Base-by-base conservation (phyloP, 208 protist genomes). In the Wallacemonas collosoma region DNA sequence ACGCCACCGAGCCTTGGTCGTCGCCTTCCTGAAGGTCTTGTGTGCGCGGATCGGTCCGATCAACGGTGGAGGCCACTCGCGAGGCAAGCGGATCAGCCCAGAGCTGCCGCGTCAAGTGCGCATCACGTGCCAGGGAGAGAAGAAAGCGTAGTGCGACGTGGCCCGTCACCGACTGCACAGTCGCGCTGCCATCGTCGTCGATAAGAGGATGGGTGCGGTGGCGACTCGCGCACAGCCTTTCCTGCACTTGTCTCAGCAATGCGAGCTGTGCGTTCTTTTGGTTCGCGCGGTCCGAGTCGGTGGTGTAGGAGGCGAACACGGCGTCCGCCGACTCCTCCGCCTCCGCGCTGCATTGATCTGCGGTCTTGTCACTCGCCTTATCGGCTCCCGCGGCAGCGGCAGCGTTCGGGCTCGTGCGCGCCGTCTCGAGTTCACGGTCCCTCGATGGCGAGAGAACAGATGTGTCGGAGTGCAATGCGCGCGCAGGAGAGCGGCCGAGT, bases 141-240 rank as follows among this genome's bases (percentile, higher is more conserved):
- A 65, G 60, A 17, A 65, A 65, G 1, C 1, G 1, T 3, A 65
- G 41, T 7, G 60, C 60, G 12, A 65, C 60, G 60, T 65, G 60
- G 7, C 60, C 60, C 36, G 36, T 3, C 8, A 50, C 60, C 12
- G 60, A 5, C 60, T 50, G 26, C 26, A 26, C 56, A 38, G 56
- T 7, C 35, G 8, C 56, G 4, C 14, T 26, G 56, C 14, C 2
- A 15, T 15, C 56, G 45, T 50, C 45, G 8, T 50, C 8, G 12
- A 12, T 6, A 12, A 14, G 45, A 6, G 45, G 8, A 50, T 50
- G 45, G 45, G 45, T 6, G 12, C 45, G 6, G 45, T 12, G 8
- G 45, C 45, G 6, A 12, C 45, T 50, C 8, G 26, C 26, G 26
- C 26, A 0, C 45, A 12, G 6, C 8, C 8, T 50, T 12, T 6